Evolutionary conservation across 1,139 yeast species (phyloP), one percentile per base, ranked within the genome.

Genomic region (Saccharomycopsis hybrid): DNA sequence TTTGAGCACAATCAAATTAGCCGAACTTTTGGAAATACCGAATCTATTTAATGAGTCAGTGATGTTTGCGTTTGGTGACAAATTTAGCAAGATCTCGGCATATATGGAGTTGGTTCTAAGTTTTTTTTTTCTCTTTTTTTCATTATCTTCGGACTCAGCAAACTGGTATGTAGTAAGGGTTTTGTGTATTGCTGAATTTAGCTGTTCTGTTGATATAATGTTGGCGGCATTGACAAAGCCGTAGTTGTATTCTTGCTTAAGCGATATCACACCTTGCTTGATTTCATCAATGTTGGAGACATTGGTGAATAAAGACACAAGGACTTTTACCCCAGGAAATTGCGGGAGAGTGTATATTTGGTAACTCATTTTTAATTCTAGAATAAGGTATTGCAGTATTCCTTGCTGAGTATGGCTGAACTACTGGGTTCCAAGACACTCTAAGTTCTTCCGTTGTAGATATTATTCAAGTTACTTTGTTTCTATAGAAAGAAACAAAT

Each of bases 41-140:
- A 52, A 52, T 27, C 9, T 29, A 11, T 43, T 47, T 30, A 52
- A 39, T 0, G 55, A 32, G 18, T 47, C 50, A 3, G 44, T 8
- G 18, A 52, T 52, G 25, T 41, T 52, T 7, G 29, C 45, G 30
- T 35, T 46, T 8, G 55, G 53, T 31, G 55, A 52, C 27, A 52
- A 36, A 30, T 45, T 50, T 29, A 52, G 38, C n/a, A 50, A 28
- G 24, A 50, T 35, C 35, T 52, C 53, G n/a, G 55, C 38, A 41
- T 52, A 18, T 11, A 50, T 8, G 4, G 49, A 32, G 25, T 47
- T 52, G 28, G 53, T 37, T 40, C 43, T 49, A 4, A 49, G 24
- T 24, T 27, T 38, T 29, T 38, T 36, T 29, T 36, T 40, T 5
- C 25, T 45, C 37, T 38, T 25, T 18, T 18, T 18, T 18, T 18